Evolutionary conservation across 345 rosid genomes (phyloP), one percentile per base, ranked within the genome.

Genomic region (Mallotus nudiflorus): DNA sequence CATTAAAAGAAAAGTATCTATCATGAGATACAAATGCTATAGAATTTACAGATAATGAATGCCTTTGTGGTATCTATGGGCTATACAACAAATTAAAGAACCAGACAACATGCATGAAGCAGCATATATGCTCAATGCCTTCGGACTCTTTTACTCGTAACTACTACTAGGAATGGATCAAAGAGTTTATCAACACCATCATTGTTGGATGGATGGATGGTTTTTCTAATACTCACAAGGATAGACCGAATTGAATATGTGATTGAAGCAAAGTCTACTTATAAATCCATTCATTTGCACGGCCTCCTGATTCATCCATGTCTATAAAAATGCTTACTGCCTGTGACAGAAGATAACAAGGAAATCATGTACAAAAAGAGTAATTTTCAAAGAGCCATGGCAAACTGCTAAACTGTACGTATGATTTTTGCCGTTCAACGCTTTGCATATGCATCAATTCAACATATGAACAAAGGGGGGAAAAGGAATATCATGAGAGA

Each of bases 301-400:
- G 92, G 28, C 97, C 98, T 62, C 97, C 95, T 5, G 96, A 79
- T 20, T 87, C 92, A 63, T 94, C 96, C 98, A 91, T 90, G 79
- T 94, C 98, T 63, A 91, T 94, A 65, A 90, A 94, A 67, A 94
- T 91, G 95, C 98, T 90, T 0, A 94, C 98, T n/a, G 98, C 98
- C 98, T 91, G 91, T 74, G 71, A 6, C 31, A 77, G 73, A 67
- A 40, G 22, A 46, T 64, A 61, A 44, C 19, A 9, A 33, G 27
- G 62, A 46, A 12, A 7, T 1, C n/a, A 27, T 9, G 11, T n/a
- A 20, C 6, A 33, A 2, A n/a, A 33, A 33, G 37, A 2, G 37
- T 33, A 33, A 33, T 6, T 6, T 33, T 33, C 37, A 33, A 33
- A 33, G 37, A 33, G 37, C 37, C 37, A 33, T 33, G 3, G 6